Evolutionary conservation across 495 filamentous ascomycete species (phyloP), one percentile per base, ranked within the genome.

Genomic region (Aspergillus ostianus): DNA sequence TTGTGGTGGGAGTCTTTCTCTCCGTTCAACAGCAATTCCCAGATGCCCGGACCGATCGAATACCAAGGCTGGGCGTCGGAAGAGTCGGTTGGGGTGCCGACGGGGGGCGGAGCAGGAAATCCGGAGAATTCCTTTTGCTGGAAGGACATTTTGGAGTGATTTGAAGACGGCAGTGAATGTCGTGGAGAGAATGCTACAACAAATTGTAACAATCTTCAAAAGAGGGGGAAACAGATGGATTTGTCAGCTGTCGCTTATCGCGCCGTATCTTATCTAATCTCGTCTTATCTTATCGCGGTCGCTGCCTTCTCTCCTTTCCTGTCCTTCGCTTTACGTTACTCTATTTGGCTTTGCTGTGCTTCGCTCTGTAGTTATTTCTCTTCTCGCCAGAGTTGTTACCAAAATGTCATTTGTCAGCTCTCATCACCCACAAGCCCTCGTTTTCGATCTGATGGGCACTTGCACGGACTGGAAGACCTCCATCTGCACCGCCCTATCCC

Each of bases 21-120:
- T 6, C 66, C 68, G n/a, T 69, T 70, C 7, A 70, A 41, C 5
- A 61, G 36, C 23, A 67, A 53, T 46, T 68, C 68, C 66, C 68
- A 70, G 44, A 70, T 66, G 18, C 68, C 68, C 6, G 61, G 45
- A 8, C 55, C 59, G 45, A 69, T 53, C 13, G 59, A 57, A 48
- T 61, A 65, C 68, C 68, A 70, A 7, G 66, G 68, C 26, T 61
- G 23, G 44, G 55, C 60, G 27, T 6, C 18, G 48, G 36, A 10
- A 1, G 36, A 41, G 13, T 41, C 36, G 12, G 36, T 8, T 2
- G 36, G 12, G 3, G 10, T 41, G 36, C 36, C 36, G 36, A 10
- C 4, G 1, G 36, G 36, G 36, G 36, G 36, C 36, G 36, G 36
- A 13, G 10, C 8, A 15, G 36, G 36, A 10, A 41, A 41, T 6